Percentiles rank a stretch among this genome's conserved stretches.
Conservation (phyloP, 1,284 basidiomycete genomes). For the Marasmius tenuissimus region DNA sequence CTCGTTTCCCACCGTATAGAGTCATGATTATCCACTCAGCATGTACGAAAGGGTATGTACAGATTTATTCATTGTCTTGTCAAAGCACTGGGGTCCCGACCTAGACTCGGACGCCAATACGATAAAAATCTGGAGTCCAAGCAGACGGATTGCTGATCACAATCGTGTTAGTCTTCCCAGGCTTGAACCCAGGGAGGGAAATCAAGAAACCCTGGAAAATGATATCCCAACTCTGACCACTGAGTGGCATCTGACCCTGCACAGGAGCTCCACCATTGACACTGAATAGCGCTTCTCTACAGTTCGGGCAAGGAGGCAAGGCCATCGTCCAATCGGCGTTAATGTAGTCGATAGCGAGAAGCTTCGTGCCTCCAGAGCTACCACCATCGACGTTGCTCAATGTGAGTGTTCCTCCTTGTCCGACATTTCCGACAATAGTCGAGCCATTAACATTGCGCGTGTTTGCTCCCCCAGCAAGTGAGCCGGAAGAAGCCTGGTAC, state of each 20-base stretch:
- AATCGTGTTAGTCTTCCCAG: constrained; percentile 42
- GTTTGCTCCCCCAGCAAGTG: constrained; percentile 39
- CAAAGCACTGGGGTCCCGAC: no score
- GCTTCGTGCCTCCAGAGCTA: constrained; percentile 38
- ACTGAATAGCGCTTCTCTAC: constrained; percentile 44
- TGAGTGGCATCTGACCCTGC: constrained; percentile 47
- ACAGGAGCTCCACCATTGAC: constrained; percentile 44
- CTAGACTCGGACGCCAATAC: no score
- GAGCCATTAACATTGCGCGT: constrained; percentile 37
- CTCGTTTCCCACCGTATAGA: no score
- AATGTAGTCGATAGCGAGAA: constrained; percentile 46
- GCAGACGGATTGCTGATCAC: constrained; percentile 20
- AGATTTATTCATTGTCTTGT: no score
- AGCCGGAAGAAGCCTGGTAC: constrained; percentile 37
- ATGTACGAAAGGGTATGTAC: no score
- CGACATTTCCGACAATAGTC: constrained; percentile 43
- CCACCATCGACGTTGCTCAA: constrained; percentile 44
- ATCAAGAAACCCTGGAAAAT: constrained; percentile 39
- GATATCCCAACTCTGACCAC: constrained; percentile 51
- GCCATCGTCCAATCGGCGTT: constrained; percentile 42
- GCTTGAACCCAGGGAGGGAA: constrained; percentile 38
- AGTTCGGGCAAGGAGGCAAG: constrained; percentile 48
- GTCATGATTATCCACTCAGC: no score
- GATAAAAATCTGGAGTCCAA: no score
- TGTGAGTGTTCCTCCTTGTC: constrained; percentile 43